phyloP scores from a whole-genome alignment of 345 rosid genomes.

The Rhizophora apiculata region DNA sequence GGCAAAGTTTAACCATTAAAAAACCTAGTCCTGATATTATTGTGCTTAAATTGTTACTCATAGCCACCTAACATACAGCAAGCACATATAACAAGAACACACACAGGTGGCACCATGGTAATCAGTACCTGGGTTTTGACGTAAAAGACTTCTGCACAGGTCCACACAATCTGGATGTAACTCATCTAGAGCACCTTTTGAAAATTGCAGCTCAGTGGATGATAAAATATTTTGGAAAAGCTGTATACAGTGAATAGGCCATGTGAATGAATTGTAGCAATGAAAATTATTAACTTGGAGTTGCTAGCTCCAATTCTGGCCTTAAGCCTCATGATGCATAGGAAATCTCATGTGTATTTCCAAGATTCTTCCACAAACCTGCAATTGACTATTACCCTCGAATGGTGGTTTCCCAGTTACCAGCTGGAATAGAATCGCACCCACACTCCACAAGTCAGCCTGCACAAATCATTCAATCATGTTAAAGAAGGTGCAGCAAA shows the following conservation, averaged over 20 bases:
- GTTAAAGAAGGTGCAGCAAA: conserved; percentile 3
- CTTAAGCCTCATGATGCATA: conserved; percentile 11
- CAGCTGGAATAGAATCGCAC: conserved; percentile 76
- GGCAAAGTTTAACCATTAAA: conserved; percentile 2
- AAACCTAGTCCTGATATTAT: neutral
- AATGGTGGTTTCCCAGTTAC: conserved; percentile 83
- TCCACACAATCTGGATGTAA: conserved; percentile 72
- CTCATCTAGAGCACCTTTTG: conserved; percentile 47
- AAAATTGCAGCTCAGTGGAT: conserved; percentile 68
- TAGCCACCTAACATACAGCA: neutral
- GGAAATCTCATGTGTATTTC: neutral
- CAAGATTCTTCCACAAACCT: conserved; percentile 37
- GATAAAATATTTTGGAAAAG: conserved; percentile 70
- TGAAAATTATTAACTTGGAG: conserved; percentile 7
- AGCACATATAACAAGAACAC: neutral
- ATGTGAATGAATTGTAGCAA: conserved; percentile 3
- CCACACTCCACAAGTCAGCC: conserved; percentile 96
- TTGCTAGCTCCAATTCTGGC: neutral
- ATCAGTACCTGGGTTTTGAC: conserved; percentile 57
- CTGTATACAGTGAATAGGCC: conserved; percentile 39
- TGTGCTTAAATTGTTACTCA: neutral
- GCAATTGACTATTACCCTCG: conserved; percentile 61
- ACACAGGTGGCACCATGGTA: neutral
- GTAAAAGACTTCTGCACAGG: conserved; percentile 68
- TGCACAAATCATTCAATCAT: conserved; percentile 25